A percentile compares a stretch with the other conserved stretches of the same genome.
Conservation (phyloP, 2,329 filamentous ascomycete genomes). For the Calonectria leucothoes region DNA sequence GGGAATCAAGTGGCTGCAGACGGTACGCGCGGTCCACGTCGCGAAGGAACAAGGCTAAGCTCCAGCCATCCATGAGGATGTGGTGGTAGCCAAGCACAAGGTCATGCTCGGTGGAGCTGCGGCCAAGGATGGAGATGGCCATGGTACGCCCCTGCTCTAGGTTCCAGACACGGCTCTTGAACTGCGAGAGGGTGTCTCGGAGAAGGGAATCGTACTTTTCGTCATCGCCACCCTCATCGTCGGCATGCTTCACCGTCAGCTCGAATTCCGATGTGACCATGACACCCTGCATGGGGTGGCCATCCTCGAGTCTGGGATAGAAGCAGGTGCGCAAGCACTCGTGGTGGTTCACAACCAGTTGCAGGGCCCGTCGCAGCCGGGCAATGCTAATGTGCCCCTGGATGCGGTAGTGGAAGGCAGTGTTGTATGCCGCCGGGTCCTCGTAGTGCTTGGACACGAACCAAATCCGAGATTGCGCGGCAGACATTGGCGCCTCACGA, state of each 20-base stretch:
- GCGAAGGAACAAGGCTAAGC: neutral
- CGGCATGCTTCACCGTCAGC: neutral
- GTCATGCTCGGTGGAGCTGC: neutral
- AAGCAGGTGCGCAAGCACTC: neutral
- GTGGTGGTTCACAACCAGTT: neutral
- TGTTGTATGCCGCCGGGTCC: neutral
- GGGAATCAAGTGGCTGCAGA: neutral
- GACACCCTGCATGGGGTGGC: neutral
- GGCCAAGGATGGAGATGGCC: neutral
- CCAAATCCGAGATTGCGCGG: neutral
- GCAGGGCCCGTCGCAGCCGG: neutral
- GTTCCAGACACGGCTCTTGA: neutral
- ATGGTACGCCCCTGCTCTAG: neutral
- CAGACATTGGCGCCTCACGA: neutral
- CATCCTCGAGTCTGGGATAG: neutral
- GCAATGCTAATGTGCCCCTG: neutral
- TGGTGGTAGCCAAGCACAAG: neutral
- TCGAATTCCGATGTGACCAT: neutral
- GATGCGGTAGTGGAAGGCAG: neutral
- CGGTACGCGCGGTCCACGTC: neutral
- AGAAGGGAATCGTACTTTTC: neutral
- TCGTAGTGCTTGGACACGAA: neutral
- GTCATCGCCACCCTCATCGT: neutral
- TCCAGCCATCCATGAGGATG: neutral
- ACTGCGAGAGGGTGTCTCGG: neutral